A percentile compares a stretch with the other conserved stretches of the same genome.
phyloP scores from a whole-genome alignment of 495 filamentous ascomycete species.

The Tirmania nivea region DNA sequence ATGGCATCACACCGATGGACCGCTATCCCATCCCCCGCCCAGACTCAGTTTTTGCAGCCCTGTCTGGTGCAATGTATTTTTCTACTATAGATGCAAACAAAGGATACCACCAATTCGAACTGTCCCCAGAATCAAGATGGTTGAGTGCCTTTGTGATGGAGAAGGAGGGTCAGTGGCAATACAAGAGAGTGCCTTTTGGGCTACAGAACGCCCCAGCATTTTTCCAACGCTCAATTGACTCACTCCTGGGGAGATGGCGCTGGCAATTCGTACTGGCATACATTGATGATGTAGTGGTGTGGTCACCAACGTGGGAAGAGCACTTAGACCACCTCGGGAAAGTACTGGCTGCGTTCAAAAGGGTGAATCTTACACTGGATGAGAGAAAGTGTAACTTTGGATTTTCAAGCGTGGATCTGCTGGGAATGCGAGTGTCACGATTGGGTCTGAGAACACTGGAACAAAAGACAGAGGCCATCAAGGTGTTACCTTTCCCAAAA shows the following conservation, averaged over 20 bases:
- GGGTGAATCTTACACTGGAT: background rate
- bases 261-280: constrained; percentile 1
- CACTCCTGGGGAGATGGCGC: background rate
- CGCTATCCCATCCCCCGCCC: background rate
- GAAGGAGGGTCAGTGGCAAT: background rate
- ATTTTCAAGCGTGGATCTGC: background rate
- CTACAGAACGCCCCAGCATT: background rate
- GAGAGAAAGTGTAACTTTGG: background rate
- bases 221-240: constrained; percentile 1
- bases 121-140: background rate
- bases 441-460: background rate
- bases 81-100: background rate
- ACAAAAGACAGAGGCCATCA: background rate
- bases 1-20: background rate
- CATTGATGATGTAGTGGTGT: background rate
- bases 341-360: background rate
- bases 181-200: background rate
- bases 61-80: background rate
- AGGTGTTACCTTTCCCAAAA: background rate
- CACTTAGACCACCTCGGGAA: background rate
- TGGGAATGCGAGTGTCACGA: background rate
- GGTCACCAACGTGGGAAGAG: background rate
- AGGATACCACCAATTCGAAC: background rate
- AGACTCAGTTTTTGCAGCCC: background rate
- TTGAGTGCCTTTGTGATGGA: background rate